Evolutionary conservation across 2,329 filamentous ascomycete genomes (phyloP), one percentile per base, ranked within the genome.

Genomic region (Diatrype stigma): DNA sequence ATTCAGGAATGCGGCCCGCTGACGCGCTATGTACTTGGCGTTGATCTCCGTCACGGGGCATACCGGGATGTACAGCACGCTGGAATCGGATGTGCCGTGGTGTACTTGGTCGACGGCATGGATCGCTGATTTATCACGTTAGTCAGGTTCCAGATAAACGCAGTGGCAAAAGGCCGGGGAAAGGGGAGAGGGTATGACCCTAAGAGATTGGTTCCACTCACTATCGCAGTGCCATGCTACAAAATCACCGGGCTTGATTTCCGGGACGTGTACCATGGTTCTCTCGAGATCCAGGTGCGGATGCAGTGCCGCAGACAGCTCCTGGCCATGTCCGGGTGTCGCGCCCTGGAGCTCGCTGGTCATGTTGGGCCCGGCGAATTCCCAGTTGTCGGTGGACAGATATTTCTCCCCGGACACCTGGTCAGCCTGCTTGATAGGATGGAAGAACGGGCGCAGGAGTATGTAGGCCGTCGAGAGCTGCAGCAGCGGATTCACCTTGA

Each of bases 41-140:
- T 94, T 96, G 37, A 76, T 71, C 48, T 86, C 81, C 1, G 90
- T 96, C 28, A 90, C 77, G 0, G 92, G 91, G 49, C 89, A 94
- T 0, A 89, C 85, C 0, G 92, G 91, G 50, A 96, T 96, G 63
- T 96, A 96, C 53, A 96, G 63, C 0, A 96, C 92, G 59, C 86
- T 91, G 0, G 88, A 90, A 67, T 96, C 92, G 0, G 73, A 69
- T 2, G 71, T 75, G 1, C 92, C 93, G 1, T 69, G 69, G 65
- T 96, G 92, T 1, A 85, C 75, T 57, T 82, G 85, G 70, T 96
- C 92, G 0, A 96, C 92, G 0, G 90, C 82, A 65, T 96, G 92
- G 46, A 95, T 87, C 3, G 73, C 77, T 73, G 22, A 2, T 21
- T 7, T 38, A 42, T 1, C 6, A 30, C 17, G 21, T 60, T 23